These are phyloP conservation scores for Spergularia bocconei DNA, from an alignment of 148 eudicot genomes.

Conservation along the genomic window DNA sequence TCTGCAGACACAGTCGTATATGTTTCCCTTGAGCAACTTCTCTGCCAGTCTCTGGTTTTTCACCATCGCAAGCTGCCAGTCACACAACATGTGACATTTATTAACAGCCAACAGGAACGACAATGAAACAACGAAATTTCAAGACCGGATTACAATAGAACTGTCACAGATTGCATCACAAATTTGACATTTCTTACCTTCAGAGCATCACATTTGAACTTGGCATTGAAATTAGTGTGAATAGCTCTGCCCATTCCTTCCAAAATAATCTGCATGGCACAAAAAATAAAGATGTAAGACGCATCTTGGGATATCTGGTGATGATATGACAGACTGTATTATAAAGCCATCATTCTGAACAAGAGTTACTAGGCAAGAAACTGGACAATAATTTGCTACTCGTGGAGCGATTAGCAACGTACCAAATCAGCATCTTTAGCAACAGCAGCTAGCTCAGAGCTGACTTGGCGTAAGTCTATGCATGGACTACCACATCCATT, in stretches of 20 bases:
- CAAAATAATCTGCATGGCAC: constrained; percentile 71
- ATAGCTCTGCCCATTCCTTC: constrained; percentile 98
- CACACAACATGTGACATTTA: not conserved
- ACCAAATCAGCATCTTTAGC: constrained; percentile 99
- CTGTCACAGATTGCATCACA: not conserved
- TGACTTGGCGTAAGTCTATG: constrained; percentile 93
- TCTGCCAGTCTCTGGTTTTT: constrained; percentile 96
- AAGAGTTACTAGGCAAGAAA: not conserved
- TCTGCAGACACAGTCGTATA: constrained; percentile 94
- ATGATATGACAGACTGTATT: too few relatives aligned
- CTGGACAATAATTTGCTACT: too few relatives aligned
- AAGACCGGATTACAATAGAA: not conserved
- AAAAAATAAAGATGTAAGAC: not conserved
- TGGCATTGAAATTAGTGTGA: constrained; percentile 88
- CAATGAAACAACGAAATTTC: not conserved
- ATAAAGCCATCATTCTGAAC: too few relatives aligned
- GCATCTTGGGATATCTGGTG: too few relatives aligned
- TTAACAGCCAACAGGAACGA: not conserved
- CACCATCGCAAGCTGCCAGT: constrained; percentile 93
- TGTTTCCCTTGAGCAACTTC: constrained; percentile 78
- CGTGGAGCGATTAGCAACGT: constrained; percentile 8
- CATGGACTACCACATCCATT: constrained; percentile 99
- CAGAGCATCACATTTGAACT: constrained; percentile 83
- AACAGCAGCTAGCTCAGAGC: constrained; percentile 91
- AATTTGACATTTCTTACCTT: constrained; percentile 45